Evolutionary conservation across 169 alveolate genomes (phyloP), one percentile per base, ranked within the genome.

Genomic region (Cryptosporidium viatorum): DNA sequence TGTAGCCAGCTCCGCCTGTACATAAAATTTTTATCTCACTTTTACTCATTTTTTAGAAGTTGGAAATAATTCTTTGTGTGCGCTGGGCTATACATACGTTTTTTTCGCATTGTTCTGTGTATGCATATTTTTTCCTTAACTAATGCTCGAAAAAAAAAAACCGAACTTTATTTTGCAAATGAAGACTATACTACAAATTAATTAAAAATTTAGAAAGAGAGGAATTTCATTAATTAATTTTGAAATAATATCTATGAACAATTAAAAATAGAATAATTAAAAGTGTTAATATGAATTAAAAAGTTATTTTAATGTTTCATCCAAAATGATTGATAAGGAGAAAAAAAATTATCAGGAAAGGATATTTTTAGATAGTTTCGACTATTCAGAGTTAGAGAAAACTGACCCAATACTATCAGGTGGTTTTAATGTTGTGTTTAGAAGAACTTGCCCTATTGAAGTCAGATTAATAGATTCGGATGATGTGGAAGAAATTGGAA

Each of bases 1-100:
- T 97, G 91, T 96, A 97, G 45, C 99, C 99, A 21, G 94, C 91
- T 9, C 98, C 99, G 52, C 99, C 99, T 8, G 98, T 96, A 71
- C 97, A 94, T 29, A 96, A 58, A 33, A 91, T 62, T 58, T 71
- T 85, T 71, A 55, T 58, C 29, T 74, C 65, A 23, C 50, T 23
- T 45, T 87, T 80, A 41, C 21, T 84, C 87, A 70, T 68, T 67
- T 70, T 69, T 37, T 10, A 59, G 35, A 50, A n/a, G 37, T 10
- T 70, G 14, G 23, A 16, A 7, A 23, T 35, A 16, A 55, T 14
- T 55, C 4, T 74, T 48, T 70, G 84, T 55, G 67, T 71, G 85
- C 69, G 31, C 7, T 50, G 48, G 2, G 21, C 31, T 33, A 59
- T 65, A 33, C 48, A 65, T 29, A 37, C 1, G 14, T 7, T n/a